phyloP scores from a whole-genome alignment of 73 alveolate species.

The Paramecium tetraurelia region DNA sequence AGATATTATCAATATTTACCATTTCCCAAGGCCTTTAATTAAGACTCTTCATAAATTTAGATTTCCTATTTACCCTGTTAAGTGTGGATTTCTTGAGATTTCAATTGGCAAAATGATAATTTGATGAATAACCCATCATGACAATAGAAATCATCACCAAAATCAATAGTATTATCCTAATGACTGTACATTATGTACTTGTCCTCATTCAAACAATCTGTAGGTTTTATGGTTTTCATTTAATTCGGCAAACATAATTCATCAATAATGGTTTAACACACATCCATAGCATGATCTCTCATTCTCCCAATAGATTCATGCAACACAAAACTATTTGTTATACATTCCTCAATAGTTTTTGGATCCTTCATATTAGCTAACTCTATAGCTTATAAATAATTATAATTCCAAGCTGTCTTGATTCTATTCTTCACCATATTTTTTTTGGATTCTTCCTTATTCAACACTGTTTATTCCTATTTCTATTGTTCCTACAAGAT shows the following conservation, averaged over 20 bases:
- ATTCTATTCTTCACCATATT: not conserved
- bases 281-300: not conserved
- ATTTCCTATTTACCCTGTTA: not conserved
- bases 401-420: not conserved
- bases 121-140: constrained; percentile 2
- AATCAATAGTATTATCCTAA: not conserved
- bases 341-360: not conserved
- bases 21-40: not conserved
- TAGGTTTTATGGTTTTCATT: constrained; percentile 11
- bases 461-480: not conserved
- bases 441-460: not conserved
- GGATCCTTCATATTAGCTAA: constrained; percentile 15
- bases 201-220: not conserved
- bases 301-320: not conserved
- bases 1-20: not conserved
- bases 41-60: not conserved
- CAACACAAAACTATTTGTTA: not conserved
- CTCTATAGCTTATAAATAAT: not conserved
- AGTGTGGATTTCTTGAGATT: not conserved
- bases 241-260: constrained; percentile 24
- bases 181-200: not conserved
- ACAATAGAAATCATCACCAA: constrained; percentile 1
- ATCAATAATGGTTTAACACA: not conserved
- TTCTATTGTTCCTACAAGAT: not conserved
- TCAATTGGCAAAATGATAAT: not conserved